Base-by-base conservation (phyloP, 140 eudicot species). In the Anethum foeniculum region DNA sequence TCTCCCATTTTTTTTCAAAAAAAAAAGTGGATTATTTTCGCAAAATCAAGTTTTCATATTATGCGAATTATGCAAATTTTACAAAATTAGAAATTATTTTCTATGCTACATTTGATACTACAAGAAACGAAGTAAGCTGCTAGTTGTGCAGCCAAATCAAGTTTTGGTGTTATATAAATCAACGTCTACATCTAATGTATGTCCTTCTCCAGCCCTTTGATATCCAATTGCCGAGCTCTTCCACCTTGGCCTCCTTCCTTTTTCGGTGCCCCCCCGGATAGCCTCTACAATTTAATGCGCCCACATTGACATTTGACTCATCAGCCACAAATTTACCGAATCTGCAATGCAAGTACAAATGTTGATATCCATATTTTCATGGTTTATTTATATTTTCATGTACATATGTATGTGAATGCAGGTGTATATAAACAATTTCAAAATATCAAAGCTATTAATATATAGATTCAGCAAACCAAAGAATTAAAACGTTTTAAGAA, bases 251-350 rank as follows among this genome's bases (percentile, higher is more conserved):
- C 47, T 43, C 11, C 83, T 89, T 89, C 77, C 82, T 86, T 83
- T 85, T 93, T 3, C 89, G 86, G n/a, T n/a, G n/a, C n/a, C n/a
- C n/a, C 38, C 96, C 97, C 38, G 38, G 38, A 34, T 84, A 86
- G 38, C 98, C 97, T 82, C 88, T 91, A 81, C 98, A 94, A 76
- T 85, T 92, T 28, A 84, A 67, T 39, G 97, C 91, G 44, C 97
- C 97, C 96, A 62, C 96, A 94, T 14, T 87, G 81, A 79, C 98
- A 94, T 86, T 87, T 87, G 7, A 94, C 97, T 81, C 38, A 34
- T 92, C 97, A 0, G 91, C 85, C 76, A 96, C 96, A 60, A 94
- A 94, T 58, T 94, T 97, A 81, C 89, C 92, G 87, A 89, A 94
- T 83, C 98, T 94, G 84, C 77, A 90, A 46, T 41, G 38, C 75